A percentile compares a stretch with the other conserved stretches of the same genome.
Conservation (phyloP, 2,329 filamentous ascomycete genomes). For the Onygenales sp. region DNA sequence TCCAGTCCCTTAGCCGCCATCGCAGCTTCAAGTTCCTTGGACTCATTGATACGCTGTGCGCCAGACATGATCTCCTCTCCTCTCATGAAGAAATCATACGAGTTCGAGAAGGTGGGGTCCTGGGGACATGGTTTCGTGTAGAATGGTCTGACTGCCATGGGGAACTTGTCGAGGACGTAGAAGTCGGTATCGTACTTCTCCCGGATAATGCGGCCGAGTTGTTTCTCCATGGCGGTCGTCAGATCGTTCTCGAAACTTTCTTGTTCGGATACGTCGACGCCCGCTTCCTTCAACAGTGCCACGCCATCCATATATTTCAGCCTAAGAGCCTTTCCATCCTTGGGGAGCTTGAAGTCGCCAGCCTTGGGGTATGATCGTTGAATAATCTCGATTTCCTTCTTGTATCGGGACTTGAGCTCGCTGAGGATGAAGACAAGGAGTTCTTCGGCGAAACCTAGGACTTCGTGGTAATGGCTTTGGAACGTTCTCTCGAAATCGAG, state of each 20-base stretch:
- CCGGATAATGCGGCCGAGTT: constrained; percentile 76
- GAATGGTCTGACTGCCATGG: constrained; percentile 76
- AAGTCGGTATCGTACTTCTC: constrained; percentile 92
- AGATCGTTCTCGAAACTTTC: constrained; percentile 40
- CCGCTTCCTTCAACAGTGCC: constrained; percentile 38
- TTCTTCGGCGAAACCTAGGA: constrained; percentile 40
- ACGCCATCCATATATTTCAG: constrained; percentile 43
- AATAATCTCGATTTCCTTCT: constrained; percentile 36
- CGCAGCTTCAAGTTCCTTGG: constrained; percentile 47
- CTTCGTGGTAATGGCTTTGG: constrained; percentile 42
- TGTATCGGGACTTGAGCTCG: constrained; percentile 35
- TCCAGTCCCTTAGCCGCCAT: constrained; percentile 53
- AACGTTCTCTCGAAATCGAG: constrained; percentile 46
- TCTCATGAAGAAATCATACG: constrained; percentile 63
- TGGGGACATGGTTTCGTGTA: constrained; percentile 75
- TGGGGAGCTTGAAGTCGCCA: constrained; percentile 41
- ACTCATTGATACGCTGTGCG: constrained; percentile 56
- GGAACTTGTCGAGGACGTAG: constrained; percentile 95
- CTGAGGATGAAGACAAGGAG: constrained; percentile 41
- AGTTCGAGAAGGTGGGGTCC: constrained; percentile 57
- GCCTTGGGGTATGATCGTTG: constrained; percentile 42
- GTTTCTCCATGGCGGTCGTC: constrained; percentile 45
- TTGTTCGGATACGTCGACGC: constrained; percentile 41
- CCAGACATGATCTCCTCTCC: constrained; percentile 61
- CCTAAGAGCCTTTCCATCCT: constrained; percentile 39